Evolutionary conservation across 495 filamentous ascomycete species (phyloP), one percentile per base, ranked within the genome.

Genomic region (Xylaria longipes): DNA sequence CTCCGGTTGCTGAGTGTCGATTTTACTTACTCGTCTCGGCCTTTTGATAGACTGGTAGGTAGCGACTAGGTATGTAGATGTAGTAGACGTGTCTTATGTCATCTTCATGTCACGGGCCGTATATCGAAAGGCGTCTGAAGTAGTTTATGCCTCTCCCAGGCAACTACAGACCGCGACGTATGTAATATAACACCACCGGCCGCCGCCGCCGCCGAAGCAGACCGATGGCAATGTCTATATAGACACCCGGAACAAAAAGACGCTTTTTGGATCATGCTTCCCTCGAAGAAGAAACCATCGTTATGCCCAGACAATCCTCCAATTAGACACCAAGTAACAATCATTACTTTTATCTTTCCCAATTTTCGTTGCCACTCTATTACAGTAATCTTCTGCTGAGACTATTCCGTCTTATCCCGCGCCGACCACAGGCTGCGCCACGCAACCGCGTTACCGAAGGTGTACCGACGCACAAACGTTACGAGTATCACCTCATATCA

Each of bases 371-470:
- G n/a, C n/a, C n/a, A n/a, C n/a, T n/a, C n/a, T n/a, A n/a, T n/a
- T n/a, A n/a, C n/a, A n/a, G 20, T 48, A 48, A 25, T 11, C 8
- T 12, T 27, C 12, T 5, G 7, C 50, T 25, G 25, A 12, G 8
- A 54, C n/a, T 0, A 46, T 50, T 50, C 46, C 46, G 46, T 50
- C 57, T 60, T 12, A 4, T 22, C 20, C 33, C 57, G 33, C 2
- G 57, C 57, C 39, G 57, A 37, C 29, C 20, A 37, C 57, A 22
- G 57, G 15, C 57, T 37, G 57, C 22, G 57, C 57, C 57, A 39
- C 33, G 57, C 33, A n/a, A 22, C 33, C 57, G 33, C 57, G 20
- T 35, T 37, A 5, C 57, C 57, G 57, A 60, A 12, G 57, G 57
- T 37, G 33, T 7, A 60, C 22, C n/a, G 31, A 60, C 7, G 57